Conservation (phyloP, 139 green algal genomes). For the Edaphochlamys debaryana region DNA sequence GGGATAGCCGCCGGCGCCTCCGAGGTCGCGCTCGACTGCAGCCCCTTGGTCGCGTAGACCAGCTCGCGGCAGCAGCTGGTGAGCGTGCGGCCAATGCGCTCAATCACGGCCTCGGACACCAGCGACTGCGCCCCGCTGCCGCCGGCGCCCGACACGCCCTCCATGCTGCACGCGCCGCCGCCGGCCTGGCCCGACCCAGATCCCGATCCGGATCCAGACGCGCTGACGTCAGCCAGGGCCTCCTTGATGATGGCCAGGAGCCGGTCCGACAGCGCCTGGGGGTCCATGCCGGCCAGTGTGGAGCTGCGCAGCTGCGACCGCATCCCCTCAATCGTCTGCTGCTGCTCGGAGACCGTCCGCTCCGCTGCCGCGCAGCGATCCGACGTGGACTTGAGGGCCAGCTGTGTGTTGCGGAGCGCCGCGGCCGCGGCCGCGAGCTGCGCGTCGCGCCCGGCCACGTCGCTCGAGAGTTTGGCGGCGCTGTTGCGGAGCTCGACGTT, state of each 20-base stretch:
- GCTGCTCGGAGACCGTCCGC: slow-evolving; percentile 20
- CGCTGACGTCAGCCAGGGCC: slow-evolving; percentile 2
- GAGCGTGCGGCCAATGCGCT: slow-evolving; percentile 40
- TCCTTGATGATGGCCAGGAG: slow-evolving; percentile 47
- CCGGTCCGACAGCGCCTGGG: slow-evolving; percentile 24
- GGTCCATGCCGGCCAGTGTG: slow-evolving; percentile 6
- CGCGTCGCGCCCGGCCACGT: slow-evolving; percentile 29
- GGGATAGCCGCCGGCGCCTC: slow-evolving; percentile 36
- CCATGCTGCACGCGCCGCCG: not conserved
- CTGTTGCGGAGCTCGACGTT: slow-evolving; percentile 37
- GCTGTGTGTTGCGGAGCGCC: not conserved
- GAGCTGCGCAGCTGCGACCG: slow-evolving; percentile 15
- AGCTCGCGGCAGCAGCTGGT: slow-evolving; percentile 51
- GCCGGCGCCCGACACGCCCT: not conserved
- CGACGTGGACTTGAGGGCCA: not conserved
- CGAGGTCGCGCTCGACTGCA: not conserved
- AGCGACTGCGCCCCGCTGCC: not conserved
- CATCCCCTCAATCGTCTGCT: slow-evolving; percentile 18
- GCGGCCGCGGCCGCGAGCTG: not conserved
- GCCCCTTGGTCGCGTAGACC: slow-evolving; percentile 27
- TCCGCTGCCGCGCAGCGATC: slow-evolving; percentile 31
- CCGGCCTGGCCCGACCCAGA: too few species aligned
- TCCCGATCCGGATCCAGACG: too few species aligned
- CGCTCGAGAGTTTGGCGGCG: not conserved
- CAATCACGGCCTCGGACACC: slow-evolving; percentile 43